Evolutionary conservation across 2,329 filamentous ascomycete genomes (phyloP), one percentile per base, ranked within the genome.

Genomic region (Cercospora zeina): DNA sequence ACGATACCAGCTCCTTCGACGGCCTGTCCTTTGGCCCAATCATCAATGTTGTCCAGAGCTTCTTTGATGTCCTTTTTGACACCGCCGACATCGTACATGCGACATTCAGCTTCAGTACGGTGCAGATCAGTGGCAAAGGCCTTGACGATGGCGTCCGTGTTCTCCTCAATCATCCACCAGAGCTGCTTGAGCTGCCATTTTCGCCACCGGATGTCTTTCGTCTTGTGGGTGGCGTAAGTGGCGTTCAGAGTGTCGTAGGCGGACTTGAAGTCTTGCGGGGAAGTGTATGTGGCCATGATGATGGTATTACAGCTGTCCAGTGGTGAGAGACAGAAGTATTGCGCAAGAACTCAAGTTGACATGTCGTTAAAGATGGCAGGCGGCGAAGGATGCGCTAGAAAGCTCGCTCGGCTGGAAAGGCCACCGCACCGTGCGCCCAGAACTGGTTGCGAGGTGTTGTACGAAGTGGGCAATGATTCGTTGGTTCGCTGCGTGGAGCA

Each of bases 1-100:
- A 91, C 73, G 8, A 59, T 54, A 2, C 61, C 56, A 21, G 61
- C 61, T 14, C 58, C 61, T 36, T 63, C 61, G n/a, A 57, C 42
- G 4, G 61, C 27, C 14, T 53, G 31, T 13, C 61, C 61, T 36
- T 54, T 59, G 14, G 61, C 37, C 49, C 50, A 62, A 33, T 19
- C 34, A 10, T 63, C 61, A 39, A 63, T 33, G 42, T 63, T 63
- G 51, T 63, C 61, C 16, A 63, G 19, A 37, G 39, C 59, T 3
- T 55, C 37, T 37, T 63, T 63, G 56, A 63, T 63, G 51, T 59
- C 56, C 3, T 59, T 54, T 36, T 63, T 63, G 31, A 63, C 61
- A 37, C 50, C 50, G 3, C 24, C 57, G 31, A 59, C 49, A 34
- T 63, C 61, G 56, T 56, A 63, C 61, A 47, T 37, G 16, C 61